Base-by-base conservation (phyloP, 2,329 filamentous ascomycete genomes). In the Dactylellina leptospora region DNA sequence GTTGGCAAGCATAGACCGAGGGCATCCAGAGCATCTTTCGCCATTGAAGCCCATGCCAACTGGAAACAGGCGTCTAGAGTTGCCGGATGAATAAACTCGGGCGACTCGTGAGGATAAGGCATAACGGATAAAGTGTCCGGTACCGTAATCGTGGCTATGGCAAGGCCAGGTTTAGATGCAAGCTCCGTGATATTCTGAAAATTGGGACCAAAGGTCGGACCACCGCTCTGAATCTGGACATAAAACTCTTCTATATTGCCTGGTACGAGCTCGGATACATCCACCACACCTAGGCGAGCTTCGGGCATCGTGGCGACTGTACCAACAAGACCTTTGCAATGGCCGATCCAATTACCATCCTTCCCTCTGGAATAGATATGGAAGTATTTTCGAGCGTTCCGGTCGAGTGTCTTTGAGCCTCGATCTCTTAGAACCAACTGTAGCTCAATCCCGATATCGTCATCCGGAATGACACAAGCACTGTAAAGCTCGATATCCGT, bases 81-180 rank as follows among this genome's bases (percentile, higher is more conserved):
- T 0, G 81, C 78, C 0, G 84, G 81, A 33, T 84, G 83, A 5
- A 84, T 76, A 55, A 81, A 79, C 18, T 81, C 80, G 0, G 79
- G 69, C 1, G 81, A 79, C 74, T 86, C 82, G 48, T 81, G 79
- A 0, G 77, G 74, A 69, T 80, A 78, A 0, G 83, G 83, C 84
- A 85, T 85, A 75, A 9, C 13, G 1, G 48, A 33, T 3, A 51
- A 4, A 8, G 25, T 51, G 33, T 51, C 48, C 48, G 48, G 13
- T 8, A 51, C 48, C n/a, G 23, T 51, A 2, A 51, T 11, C 13
- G 48, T 51, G 6, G 48, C 48, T 6, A 51, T 27, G 4, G 48
- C 48, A 2, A 30, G 11, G 4, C 25, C 25, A 5, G 23, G 23
- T 13, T 20, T 20, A 23, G 3, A 30, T 1, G 9, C 18, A 11